Conservation (phyloP, 345 rosid genomes). For the Adansonia digitata region DNA sequence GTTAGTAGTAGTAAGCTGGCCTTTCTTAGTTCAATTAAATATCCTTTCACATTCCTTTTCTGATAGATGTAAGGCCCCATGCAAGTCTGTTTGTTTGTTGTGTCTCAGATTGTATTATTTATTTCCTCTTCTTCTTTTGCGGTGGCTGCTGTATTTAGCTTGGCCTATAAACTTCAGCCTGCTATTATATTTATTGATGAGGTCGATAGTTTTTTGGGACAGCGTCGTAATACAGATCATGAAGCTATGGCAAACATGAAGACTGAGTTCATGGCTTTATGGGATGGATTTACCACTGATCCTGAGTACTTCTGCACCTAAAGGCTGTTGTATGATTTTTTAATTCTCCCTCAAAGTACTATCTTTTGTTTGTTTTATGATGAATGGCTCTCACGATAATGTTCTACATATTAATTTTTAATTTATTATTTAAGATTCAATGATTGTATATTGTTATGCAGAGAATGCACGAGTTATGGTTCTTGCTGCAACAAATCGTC, state of each 20-base stretch:
- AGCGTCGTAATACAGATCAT: constrained; percentile 84
- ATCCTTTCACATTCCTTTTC: not conserved
- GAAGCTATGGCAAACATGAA: constrained; percentile 92
- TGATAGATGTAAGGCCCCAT: not conserved
- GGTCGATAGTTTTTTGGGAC: constrained; percentile 95
- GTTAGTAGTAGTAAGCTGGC: not conserved
- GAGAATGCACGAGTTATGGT: constrained; percentile 95
- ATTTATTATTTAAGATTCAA: not conserved
- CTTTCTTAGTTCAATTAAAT: not conserved
- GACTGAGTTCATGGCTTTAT: constrained; percentile 98
- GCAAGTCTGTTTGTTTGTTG: not conserved
- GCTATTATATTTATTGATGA: constrained; percentile 92
- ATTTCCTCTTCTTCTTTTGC: constrained; percentile 22
- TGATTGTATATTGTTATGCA: constrained; percentile 23
- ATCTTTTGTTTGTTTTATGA: not conserved
- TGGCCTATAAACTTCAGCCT: constrained; percentile 91
- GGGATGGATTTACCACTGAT: constrained; percentile 98
- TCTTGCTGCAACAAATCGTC: constrained; percentile 96
- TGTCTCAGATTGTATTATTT: constrained; percentile 2
- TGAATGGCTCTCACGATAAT: not conserved
- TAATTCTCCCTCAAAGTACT: not conserved
- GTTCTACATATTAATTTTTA: not conserved
- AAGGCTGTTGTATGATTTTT: not conserved
- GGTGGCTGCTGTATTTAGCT: constrained; percentile 95
- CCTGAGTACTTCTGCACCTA: constrained; percentile 51